Percentiles rank a stretch among this genome's conserved stretches.
These are phyloP conservation scores for Astrothelium macrocarpum DNA, from an alignment of 495 filamentous ascomycete genomes.

Conservation along the genomic window DNA sequence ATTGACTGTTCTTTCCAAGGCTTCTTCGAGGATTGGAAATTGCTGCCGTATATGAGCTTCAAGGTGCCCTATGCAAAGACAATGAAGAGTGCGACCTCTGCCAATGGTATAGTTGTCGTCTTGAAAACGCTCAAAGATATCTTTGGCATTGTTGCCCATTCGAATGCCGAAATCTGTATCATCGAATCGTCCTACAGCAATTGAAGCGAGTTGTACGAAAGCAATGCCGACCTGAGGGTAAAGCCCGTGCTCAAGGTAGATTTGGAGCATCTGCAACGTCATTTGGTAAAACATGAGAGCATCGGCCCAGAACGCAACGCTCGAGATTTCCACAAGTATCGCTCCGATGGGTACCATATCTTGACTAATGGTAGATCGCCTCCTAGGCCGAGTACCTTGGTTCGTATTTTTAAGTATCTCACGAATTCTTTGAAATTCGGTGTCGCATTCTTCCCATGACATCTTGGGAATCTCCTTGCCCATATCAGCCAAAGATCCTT, in stretches of 20 bases:
- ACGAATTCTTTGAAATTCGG: slow-evolving; percentile 52
- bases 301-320: slow-evolving; percentile 78
- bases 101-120: slow-evolving; percentile 59
- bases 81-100: slow-evolving; percentile 60
- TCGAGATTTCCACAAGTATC: slow-evolving; percentile 65
- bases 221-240: slow-evolving; percentile 69
- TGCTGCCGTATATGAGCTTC: slow-evolving; percentile 51
- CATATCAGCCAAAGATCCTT: slow-evolving; percentile 56
- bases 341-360: slow-evolving; percentile 57
- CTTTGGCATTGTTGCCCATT: slow-evolving; percentile 53
- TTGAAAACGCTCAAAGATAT: slow-evolving; percentile 54
- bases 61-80: slow-evolving; percentile 66
- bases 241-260: slow-evolving; percentile 53
- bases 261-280: slow-evolving; percentile 58
- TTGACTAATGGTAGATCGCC: slow-evolving; percentile 31
- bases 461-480: slow-evolving; percentile 54
- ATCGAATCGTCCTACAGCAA: slow-evolving; percentile 62
- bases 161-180: slow-evolving; percentile 58
- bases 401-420: slow-evolving; percentile 42
- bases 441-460: slow-evolving; percentile 67
- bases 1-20: slow-evolving; percentile 59
- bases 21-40: slow-evolving; percentile 53
- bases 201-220: slow-evolving; percentile 64
- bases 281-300: slow-evolving; percentile 66
- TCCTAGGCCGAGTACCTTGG: background rate